Base-by-base conservation (phyloP, 441 rosid species). In the Flueggea neowawraea region DNA sequence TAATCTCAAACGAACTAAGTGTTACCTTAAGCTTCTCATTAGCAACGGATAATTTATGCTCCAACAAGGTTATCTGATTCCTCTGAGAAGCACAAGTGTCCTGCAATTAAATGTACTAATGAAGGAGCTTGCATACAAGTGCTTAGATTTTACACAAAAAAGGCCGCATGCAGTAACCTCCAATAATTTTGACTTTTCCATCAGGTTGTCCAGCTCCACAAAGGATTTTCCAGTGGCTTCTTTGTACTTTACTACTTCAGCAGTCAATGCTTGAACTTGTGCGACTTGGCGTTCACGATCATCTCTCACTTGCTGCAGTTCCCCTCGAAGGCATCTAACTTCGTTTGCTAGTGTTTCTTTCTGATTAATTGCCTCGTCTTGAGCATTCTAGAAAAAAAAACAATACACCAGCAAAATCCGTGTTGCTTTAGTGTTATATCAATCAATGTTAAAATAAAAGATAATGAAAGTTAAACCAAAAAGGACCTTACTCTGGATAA, bases 21-120 rank as follows among this genome's bases (percentile, higher is more conserved):
- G 48, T 28, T 77, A 92, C 99, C 96, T 89, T 86, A 10, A 84
- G 71, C 78, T 86, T 89, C 72, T 95, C 97, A 57, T 85, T 89
- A 54, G 97, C 95, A 70, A 91, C 74, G 60, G 70, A 64, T 57
- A 95, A 70, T 61, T 88, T 84, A 55, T 79, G 82, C 77, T 90
- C 91, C 67, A 91, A 59, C 45, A 80, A 60, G 15, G 67, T 54
- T 69, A 95, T 82, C 22, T 82, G 95, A 76, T 90, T 90, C 59
- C 78, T 84, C 73, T 91, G 98, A 58, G 89, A 79, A 47, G 88
- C 80, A 72, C 99, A 91, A 48, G 84, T 88, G 59, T 90, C 95
- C 99, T 95, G 73, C 63, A 74, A 51, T 53, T 17, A 36, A 44
- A 71, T 22, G 47, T 51, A 13, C 16, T 60, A 62, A 43, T 43